A percentile compares a stretch with the other conserved stretches of the same genome.
Evolutionary conservation across 139 green algal species (phyloP).

Genomic region (Ettlia oleoabundans): DNA sequence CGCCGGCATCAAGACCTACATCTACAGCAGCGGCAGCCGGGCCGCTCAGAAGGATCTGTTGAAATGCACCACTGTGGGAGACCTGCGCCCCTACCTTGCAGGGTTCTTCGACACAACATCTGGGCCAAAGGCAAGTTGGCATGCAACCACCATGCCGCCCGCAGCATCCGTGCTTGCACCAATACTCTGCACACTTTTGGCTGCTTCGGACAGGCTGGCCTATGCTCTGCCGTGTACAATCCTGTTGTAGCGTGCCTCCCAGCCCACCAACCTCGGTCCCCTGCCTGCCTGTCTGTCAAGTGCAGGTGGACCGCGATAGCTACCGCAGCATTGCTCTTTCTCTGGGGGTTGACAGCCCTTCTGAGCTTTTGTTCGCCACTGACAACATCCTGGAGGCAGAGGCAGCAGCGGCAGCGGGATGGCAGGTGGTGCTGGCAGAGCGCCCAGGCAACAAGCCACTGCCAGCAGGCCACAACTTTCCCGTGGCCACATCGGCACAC

Average conservation of each 20-base stretch:
- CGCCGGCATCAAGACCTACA: slow-evolving; percentile 90
- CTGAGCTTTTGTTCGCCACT: slow-evolving; percentile 88
- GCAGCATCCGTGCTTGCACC: too few species aligned
- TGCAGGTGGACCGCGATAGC: slow-evolving; percentile 53
- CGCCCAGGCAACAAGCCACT: slow-evolving; percentile 84
- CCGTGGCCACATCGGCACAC: slow-evolving; percentile 58
- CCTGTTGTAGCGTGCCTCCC: too few species aligned
- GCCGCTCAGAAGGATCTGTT: slow-evolving; percentile 76
- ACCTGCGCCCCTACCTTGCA: slow-evolving; percentile 85
- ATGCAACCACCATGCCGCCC: neutral
- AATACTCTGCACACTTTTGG: too few species aligned
- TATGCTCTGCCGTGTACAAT: too few species aligned
- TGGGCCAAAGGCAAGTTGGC: slow-evolving; percentile 68
- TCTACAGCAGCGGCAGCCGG: slow-evolving; percentile 90
- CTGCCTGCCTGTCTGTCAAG: too few species aligned
- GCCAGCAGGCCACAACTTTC: slow-evolving; percentile 63
- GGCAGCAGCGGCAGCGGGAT: slow-evolving; percentile 80
- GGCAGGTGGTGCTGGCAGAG: slow-evolving; percentile 75
- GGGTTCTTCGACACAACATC: slow-evolving; percentile 96
- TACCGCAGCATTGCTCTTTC: slow-evolving; percentile 88
- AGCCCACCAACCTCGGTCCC: too few species aligned
- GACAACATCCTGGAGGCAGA: slow-evolving; percentile 84
- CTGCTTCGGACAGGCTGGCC: too few species aligned
- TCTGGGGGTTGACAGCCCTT: slow-evolving; percentile 73
- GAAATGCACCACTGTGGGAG: slow-evolving; percentile 69